A percentile compares a stretch with the other conserved stretches of the same genome.
Evolutionary conservation across 441 rosid genomes (phyloP).

Genomic region (Sinapis alba): DNA sequence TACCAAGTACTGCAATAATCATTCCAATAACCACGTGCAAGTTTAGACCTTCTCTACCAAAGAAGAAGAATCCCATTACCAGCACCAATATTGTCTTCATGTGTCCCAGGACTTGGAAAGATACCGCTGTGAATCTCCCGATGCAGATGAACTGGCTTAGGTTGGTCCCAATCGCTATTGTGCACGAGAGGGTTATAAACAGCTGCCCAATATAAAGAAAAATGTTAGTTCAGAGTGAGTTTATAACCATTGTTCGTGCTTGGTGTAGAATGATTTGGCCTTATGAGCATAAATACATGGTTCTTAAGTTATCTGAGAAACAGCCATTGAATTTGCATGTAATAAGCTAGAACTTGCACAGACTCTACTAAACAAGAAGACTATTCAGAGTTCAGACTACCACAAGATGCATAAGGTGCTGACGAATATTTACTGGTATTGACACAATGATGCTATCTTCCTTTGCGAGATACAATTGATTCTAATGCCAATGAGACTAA

Average conservation of each 20-base stretch:
- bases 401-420: too few species aligned
- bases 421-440: too few species aligned
- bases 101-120: slow-evolving; percentile 74
- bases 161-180: slow-evolving; percentile 73
- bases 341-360: too few species aligned
- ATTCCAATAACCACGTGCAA: slow-evolving; percentile 69
- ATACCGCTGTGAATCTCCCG: slow-evolving; percentile 73
- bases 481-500: not conserved
- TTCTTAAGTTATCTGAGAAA: not conserved
- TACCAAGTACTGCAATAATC: slow-evolving; percentile 66
- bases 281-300: not conserved
- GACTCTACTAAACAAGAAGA: not conserved
- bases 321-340: not conserved
- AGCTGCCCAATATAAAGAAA: slow-evolving; percentile 44
- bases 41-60: slow-evolving; percentile 75
- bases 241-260: not conserved
- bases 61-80: slow-evolving; percentile 74
- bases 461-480: not conserved
- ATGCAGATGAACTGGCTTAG: slow-evolving; percentile 84
- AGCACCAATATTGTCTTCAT: slow-evolving; percentile 77
- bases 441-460: not conserved
- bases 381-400: not conserved
- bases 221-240: slow-evolving; percentile 13
- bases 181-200: slow-evolving; percentile 65
- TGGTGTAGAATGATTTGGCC: not conserved